Base-by-base conservation (phyloP, 2,329 filamentous ascomycete species). In the Alternaria atra region DNA sequence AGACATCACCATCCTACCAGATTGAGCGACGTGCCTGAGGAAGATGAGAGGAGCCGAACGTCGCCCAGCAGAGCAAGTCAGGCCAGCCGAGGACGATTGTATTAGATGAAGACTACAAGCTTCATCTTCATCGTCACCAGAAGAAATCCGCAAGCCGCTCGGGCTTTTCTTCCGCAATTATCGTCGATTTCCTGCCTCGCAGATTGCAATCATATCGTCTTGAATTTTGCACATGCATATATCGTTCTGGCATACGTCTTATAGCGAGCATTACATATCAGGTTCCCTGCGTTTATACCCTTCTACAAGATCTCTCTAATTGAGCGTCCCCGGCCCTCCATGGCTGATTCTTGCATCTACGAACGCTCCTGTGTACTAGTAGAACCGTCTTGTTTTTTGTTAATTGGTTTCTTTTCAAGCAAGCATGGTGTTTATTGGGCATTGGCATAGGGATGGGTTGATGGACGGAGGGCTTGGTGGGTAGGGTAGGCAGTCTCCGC, bases 1-100 rank as follows among this genome's bases (percentile, higher is more conserved):
- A 63, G 77, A 51, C 77, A 80, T 56, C 77, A 80, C 51, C 77
- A 80, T 51, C 77, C 77, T 0, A 80, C 77, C 2, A 63, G 77
- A 39, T 56, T 80, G 62, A 80, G 77, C 60, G 77, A 80, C 59
- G 77, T 80, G n/a, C 71, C 76, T 20, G 76, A 79, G 61, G 77
- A 80, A 57, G 77, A 80, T 44, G 77, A 80, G 66, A 61, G 76
- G 46, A 80, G 77, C 50, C 66, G 77, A 37, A 78, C 77, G 10
- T 76, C 73, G 17, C 76, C 76, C 0, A 78, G 76, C 47, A 56
- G 77, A 27, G 77, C 77, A 8, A 80, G 77, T 46, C 75, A 78
- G 56, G 68, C 73, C 6, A 74, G 72, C 54, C 67, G 73, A 34
- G 71, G 73, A n/a, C 55, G 67, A 20, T 54, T 71, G 25, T 69